Evolutionary conservation across 2,329 filamentous ascomycete genomes (phyloP), one percentile per base, ranked within the genome.

Genomic region (Neoarthrinium moseri): DNA sequence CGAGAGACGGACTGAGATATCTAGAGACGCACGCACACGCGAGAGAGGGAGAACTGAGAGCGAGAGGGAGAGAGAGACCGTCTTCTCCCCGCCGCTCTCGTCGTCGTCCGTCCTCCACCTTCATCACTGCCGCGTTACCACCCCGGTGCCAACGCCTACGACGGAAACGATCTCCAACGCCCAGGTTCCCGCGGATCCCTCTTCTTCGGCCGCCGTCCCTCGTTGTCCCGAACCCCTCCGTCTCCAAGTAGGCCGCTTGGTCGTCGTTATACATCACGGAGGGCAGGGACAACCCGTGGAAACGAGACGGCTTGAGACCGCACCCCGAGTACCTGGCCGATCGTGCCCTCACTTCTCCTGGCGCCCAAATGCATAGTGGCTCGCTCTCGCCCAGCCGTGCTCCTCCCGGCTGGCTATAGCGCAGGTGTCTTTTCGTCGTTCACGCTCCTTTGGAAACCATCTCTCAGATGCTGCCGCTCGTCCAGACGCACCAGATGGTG

Each of bases 401-500:
- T 66, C 58, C 70, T 60, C 68, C 59, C 60, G 62, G 64, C 66
- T 64, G 67, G 68, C 66, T 66, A 69, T 72, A 68, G 72, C 64
- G 61, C 63, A 61, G 56, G n/a, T 17, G 22, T 17, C 21, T 13
- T 15, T 21, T 18, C 11, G 8, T 17, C 42, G 30, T 33, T 51
- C 34, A 54, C 54, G 47, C 48, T 58, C 54, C 46, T 55, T 59
- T 54, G 20, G 17, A 34, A 17, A 26, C 30, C 20, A 13, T 15
- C 18, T 11, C 41, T 23, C 51, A 54, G 48, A 78, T 78, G 74
- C 67, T 77, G 50, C 73, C 76, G 53, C 66, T 74, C 51, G 62
- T 77, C 48, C 76, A 79, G 60, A 72, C 70, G 69, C 72, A 74
- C 70, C 74, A 63, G 55, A 67, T 69, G 71, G 73, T 75, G 72